Evolutionary conservation across 805 yeast species (phyloP).

Genomic region (Sugiyamaella qingdaonensis): DNA sequence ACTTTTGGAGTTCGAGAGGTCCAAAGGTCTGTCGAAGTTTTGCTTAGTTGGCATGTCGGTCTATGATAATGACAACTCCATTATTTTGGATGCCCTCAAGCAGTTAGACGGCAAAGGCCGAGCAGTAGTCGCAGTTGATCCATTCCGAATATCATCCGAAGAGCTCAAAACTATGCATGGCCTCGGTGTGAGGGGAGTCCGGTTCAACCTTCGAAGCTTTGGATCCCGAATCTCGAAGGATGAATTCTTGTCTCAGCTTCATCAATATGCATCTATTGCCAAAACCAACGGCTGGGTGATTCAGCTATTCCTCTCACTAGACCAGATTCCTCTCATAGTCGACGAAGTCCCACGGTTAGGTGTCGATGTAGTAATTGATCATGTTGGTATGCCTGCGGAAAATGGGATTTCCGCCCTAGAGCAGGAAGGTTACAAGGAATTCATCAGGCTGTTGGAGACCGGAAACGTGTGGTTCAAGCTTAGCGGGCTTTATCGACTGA

Average conservation of each 20-base stretch:
- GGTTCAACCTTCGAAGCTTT: constrained; percentile 5
- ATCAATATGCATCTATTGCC: constrained; percentile 1
- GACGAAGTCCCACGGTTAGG: constrained; percentile 8
- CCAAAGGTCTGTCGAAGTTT: background rate
- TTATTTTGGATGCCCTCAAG: constrained; percentile 5
- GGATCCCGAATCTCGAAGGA: background rate
- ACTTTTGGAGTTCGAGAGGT: background rate
- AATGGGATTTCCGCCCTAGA: constrained; percentile 1
- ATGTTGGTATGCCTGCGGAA: constrained; percentile 9
- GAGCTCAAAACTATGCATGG: constrained; percentile 6
- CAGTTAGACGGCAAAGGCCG: constrained; percentile 2
- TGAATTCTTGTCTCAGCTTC: constrained; percentile 1
- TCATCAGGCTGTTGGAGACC: background rate
- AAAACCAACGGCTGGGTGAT: constrained; percentile 6
- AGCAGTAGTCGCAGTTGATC: constrained; percentile 12
- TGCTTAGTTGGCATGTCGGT: constrained; percentile 7
- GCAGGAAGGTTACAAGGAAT: background rate
- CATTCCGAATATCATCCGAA: background rate
- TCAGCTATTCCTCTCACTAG: constrained; percentile 8
- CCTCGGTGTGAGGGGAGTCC: constrained; percentile 9
- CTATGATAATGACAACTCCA: background rate
- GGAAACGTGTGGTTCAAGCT: constrained; percentile 5
- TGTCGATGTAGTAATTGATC: constrained; percentile 12
- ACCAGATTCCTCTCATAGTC: constrained; percentile 9
- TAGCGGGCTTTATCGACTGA: constrained; percentile 2